Base-by-base conservation (phyloP, 495 filamentous ascomycete species). In the Aspergillus haitiensis region DNA sequence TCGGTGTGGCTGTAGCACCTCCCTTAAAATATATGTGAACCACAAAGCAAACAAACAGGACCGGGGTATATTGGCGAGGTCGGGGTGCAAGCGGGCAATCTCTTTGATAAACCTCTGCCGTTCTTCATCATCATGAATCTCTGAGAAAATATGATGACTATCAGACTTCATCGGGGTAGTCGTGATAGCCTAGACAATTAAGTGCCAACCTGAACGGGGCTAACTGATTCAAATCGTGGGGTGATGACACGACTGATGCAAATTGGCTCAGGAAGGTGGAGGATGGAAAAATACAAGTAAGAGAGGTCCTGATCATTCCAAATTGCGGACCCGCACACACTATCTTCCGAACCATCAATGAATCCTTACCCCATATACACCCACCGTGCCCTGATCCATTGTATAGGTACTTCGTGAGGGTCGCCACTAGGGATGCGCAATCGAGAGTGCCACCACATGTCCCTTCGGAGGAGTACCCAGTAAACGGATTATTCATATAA, bases 401-500 rank as follows among this genome's bases (percentile, higher is more conserved):
- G 51, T 54, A 6, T 0, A 6, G 15, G 33, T 16, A 10, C 7
- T 16, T 42, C 51, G 34, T 54, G 51, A 31, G 51, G 51, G 32
- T 54, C 51, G 12, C 39, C 34, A 21, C 51, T 54, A 7, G 16
- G 51, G 51, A 54, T 54, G n/a, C 51, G 51, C 33, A 54, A 13
- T 18, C 15, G 27, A 37, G 51, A 54, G 51, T 54, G 51, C 12
- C 33, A 0, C 51, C 34, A 31, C 51, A 18, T 18, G 51, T 54
- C 51, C 51, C 51, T 54, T 54, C 51, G 16, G 18, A 39, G 16
- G 18, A 39, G 34, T 39, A 54, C 51, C 51, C 51, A 40, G 34
- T 27, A 16, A 54, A 54, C n/a, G 51, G 51, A 13, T 40, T 54
- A 39, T 54, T 40, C 51, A 42, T 54, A 54, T 39, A 54, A 54